Conservation (phyloP, 1,139 yeast species). For the Sugiyamaella sp. region DNA sequence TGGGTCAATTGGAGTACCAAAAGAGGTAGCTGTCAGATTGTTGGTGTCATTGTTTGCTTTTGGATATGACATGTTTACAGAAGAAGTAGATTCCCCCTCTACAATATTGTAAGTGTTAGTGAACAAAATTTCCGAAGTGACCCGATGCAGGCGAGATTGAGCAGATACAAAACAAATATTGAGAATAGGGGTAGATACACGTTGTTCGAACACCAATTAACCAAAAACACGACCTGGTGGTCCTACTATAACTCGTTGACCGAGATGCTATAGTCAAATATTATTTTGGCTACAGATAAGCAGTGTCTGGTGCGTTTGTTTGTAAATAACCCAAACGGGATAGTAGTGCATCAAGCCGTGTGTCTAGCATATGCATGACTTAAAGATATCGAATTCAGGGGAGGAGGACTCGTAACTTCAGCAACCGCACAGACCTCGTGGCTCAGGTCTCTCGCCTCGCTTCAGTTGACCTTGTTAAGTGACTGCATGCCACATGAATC, state of each 20-base stretch:
- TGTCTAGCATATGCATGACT: not conserved
- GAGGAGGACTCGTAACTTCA: no score
- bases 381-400: no score
- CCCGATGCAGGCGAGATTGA: not conserved
- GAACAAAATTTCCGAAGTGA: no score
- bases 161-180: not conserved
- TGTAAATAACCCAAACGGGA: constrained; percentile 9
- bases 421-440: not conserved
- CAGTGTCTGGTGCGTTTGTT: constrained; percentile 2
- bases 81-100: not conserved
- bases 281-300: not conserved
- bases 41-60: not conserved
- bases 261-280: no score
- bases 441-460: not conserved
- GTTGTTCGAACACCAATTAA: not conserved
- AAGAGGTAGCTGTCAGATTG: not conserved
- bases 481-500: no score
- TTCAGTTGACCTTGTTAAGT: no score
- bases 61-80: constrained; percentile 2
- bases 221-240: no score
- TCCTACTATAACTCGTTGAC: no score
- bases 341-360: constrained; percentile 1
- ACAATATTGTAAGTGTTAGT: no score
- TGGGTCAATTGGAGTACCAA: constrained; percentile 1
- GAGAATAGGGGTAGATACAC: not conserved